phyloP scores from a whole-genome alignment of 1,284 basidiomycete species.

The Grifola frondosa region DNA sequence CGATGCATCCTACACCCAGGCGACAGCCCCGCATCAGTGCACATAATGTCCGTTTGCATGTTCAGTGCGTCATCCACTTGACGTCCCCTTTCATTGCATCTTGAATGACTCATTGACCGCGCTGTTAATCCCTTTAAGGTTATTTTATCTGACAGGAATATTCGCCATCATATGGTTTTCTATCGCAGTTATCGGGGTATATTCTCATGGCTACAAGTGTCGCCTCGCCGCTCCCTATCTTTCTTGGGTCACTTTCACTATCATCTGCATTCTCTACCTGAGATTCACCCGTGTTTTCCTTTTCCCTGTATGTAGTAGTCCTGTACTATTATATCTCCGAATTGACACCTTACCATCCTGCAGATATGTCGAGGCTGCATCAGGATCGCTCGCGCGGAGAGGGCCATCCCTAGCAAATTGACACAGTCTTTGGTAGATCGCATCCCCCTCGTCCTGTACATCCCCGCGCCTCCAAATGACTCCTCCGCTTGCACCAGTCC shows the following conservation, averaged over 20 bases:
- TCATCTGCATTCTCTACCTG: conserved; percentile 69
- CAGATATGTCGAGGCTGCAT: conserved; percentile 52
- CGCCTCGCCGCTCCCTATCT: conserved; percentile 64
- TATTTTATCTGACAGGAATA: too few relatives aligned
- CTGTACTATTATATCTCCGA: neutral
- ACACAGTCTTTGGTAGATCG: conserved; percentile 62
- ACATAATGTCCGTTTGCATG: too few relatives aligned
- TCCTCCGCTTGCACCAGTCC: conserved; percentile 37
- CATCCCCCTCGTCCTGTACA: conserved; percentile 77
- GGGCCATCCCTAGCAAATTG: conserved; percentile 44
- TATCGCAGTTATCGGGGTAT: conserved; percentile 66
- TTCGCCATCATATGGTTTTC: conserved; percentile 71
- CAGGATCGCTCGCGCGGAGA: conserved; percentile 47
- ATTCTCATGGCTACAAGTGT: conserved; percentile 66
- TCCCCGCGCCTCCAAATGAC: conserved; percentile 58
- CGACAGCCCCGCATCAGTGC: too few relatives aligned
- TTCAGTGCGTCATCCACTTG: too few relatives aligned
- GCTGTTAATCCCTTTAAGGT: too few relatives aligned
- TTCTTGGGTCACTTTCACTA: conserved; percentile 73
- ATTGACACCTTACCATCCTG: neutral
- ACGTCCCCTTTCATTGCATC: too few relatives aligned
- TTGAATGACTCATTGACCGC: too few relatives aligned
- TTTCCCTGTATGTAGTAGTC: conserved; percentile 29
- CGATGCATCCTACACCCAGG: too few relatives aligned
- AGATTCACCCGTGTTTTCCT: conserved; percentile 63